A percentile compares a stretch with the other conserved stretches of the same genome.
phyloP scores from a whole-genome alignment of 768 basidiomycete species.

The Tulasnella calospora region DNA sequence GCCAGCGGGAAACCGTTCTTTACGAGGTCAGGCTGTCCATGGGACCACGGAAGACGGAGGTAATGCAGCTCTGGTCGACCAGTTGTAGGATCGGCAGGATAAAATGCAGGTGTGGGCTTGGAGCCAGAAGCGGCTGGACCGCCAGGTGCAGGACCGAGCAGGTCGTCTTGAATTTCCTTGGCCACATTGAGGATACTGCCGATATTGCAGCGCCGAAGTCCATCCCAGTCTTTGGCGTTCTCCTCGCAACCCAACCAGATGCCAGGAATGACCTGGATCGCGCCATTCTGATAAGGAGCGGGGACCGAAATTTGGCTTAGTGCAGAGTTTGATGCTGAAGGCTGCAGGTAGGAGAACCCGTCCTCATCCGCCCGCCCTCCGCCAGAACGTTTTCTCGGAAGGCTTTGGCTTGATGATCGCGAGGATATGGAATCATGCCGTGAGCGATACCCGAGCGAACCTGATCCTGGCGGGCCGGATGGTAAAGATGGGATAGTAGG shows the following conservation, averaged over 20 bases:
- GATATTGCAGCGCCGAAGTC: slow-evolving; percentile 66
- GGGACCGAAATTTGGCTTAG: slow-evolving; percentile 25
- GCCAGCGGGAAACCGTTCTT: slow-evolving; percentile 69
- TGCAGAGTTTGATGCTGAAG: slow-evolving; percentile 6
- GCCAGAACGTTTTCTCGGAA: slow-evolving; percentile 31
- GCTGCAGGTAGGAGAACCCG: slow-evolving; percentile 50
- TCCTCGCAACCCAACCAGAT: slow-evolving; percentile 91
- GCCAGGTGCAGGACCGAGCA: slow-evolving; percentile 38
- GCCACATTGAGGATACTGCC: slow-evolving; percentile 85
- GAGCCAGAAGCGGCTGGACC: slow-evolving; percentile 34
- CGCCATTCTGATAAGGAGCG: slow-evolving; percentile 70
- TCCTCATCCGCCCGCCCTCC: slow-evolving; percentile 57
- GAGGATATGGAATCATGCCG: slow-evolving; percentile 21
- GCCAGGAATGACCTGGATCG: slow-evolving; percentile 75
- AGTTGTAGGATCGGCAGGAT: slow-evolving; percentile 58
- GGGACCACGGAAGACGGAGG: slow-evolving; percentile 87
- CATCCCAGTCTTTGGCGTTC: slow-evolving; percentile 77
- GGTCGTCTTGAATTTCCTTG: slow-evolving; percentile 62
- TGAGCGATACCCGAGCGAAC: slow-evolving; percentile 1
- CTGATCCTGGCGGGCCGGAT: slow-evolving; percentile 30
- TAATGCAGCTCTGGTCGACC: slow-evolving; percentile 80
- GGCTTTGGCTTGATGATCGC: slow-evolving; percentile 13
- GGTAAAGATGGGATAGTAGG: slow-evolving; percentile 57
- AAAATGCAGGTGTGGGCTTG: slow-evolving; percentile 44
- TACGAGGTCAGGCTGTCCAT: slow-evolving; percentile 88